Conservation (phyloP, 192 early-diverging fungal species). For the Neocallimastix lanati region DNA sequence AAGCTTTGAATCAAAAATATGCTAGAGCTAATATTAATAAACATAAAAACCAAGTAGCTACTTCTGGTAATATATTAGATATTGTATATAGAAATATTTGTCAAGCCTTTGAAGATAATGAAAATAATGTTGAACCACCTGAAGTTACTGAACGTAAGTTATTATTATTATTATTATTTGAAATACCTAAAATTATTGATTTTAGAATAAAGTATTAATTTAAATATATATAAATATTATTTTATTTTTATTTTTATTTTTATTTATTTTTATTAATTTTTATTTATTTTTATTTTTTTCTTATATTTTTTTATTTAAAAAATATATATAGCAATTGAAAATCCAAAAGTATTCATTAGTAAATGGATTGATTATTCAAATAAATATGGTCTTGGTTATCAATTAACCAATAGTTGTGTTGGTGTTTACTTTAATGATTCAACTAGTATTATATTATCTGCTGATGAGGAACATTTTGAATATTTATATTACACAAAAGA, state of each 20-base stretch:
- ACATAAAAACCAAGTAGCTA: neutral
- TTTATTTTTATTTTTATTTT: too few relatives aligned
- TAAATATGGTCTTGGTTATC: conserved; percentile 80
- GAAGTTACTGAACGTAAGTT: neutral
- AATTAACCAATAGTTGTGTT: conserved; percentile 60
- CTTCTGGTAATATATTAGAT: neutral
- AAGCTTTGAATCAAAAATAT: neutral
- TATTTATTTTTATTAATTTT: too few relatives aligned
- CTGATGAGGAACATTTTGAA: conserved; percentile 28
- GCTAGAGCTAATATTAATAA: neutral
- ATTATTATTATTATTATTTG: too few relatives aligned
- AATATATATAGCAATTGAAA: neutral
- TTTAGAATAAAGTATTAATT: too few relatives aligned
- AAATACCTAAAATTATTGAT: too few relatives aligned
- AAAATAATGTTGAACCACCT: neutral
- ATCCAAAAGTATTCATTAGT: conserved; percentile 45
- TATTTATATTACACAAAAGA: conserved; percentile 17
- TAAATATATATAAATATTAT: too few relatives aligned
- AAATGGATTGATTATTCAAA: conserved; percentile 75
- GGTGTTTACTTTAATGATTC: conserved; percentile 84
- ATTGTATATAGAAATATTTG: neutral
- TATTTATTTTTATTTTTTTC: too few relatives aligned
- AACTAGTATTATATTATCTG: conserved; percentile 47
- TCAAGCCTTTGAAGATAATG: neutral
- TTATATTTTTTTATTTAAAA: too few relatives aligned